Evolutionary conservation across 225 moss, liverwort and hornwort genomes (phyloP).

Genomic region (Lunularia cruciata): DNA sequence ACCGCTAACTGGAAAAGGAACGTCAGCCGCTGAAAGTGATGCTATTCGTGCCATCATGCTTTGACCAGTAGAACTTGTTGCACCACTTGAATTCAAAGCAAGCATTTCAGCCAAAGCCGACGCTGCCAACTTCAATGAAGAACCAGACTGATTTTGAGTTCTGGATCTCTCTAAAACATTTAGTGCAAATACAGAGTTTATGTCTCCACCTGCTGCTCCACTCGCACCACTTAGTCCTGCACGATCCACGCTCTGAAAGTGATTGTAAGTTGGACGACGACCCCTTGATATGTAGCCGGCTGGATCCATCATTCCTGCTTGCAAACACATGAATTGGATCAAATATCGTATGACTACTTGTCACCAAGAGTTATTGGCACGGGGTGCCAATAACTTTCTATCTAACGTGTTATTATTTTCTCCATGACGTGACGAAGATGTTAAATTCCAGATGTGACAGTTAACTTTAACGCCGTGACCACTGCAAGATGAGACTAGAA

Average conservation of each 20-base stretch:
- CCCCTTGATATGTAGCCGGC: not conserved
- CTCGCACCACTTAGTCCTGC: not conserved
- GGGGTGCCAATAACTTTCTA: too few species aligned
- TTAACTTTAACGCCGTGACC: too few species aligned
- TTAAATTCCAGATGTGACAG: too few species aligned
- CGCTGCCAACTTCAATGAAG: slow-evolving; percentile 37
- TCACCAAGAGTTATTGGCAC: too few species aligned
- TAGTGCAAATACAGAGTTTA: slow-evolving; percentile 2
- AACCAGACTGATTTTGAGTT: slow-evolving; percentile 19
- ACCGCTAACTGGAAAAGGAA: slow-evolving; percentile 10
- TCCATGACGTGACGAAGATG: too few species aligned
- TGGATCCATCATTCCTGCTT: slow-evolving; percentile 7
- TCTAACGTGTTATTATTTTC: too few species aligned
- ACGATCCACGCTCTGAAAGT: slow-evolving; percentile 18
- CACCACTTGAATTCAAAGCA: slow-evolving; percentile 15
- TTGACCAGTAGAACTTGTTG: not conserved
- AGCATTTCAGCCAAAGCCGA: slow-evolving; percentile 42
- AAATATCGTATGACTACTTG: too few species aligned
- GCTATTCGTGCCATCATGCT: slow-evolving; percentile 23
- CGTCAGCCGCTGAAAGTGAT: slow-evolving; percentile 16
- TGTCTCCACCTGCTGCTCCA: not conserved
- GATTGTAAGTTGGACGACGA: slow-evolving; percentile 20
- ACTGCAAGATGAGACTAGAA: too few species aligned
- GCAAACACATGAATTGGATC: too few species aligned
- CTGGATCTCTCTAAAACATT: slow-evolving; percentile 13